Evolutionary conservation across 495 filamentous ascomycete genomes (phyloP), one percentile per base, ranked within the genome.

Genomic region (Talaromyces borbonicus): DNA sequence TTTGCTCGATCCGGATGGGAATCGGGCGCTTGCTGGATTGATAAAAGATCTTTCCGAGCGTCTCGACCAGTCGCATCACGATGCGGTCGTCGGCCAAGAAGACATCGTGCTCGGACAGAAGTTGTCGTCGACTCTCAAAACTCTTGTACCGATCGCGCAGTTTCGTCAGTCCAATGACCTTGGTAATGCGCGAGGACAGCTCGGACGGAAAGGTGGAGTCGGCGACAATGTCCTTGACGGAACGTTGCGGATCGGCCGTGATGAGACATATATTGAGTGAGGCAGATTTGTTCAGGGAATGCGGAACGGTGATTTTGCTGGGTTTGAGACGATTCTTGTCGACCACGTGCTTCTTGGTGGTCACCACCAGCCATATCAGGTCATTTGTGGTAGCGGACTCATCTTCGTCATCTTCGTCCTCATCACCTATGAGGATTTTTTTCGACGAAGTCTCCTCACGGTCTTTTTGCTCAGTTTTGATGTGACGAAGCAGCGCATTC

Each of bases 71-170:
- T 48, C 74, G 76, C 48, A 79, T 85, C 49, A 87, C 69, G 47
- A 95, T 81, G 16, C 87, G 71, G 55, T 90, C 83, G 60, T 97
- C 89, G 22, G 80, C 87, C 22, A 96, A 70, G 68, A 96, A 95
- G 32, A 95, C 64, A 59, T 88, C 85, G 64, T 95, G 83, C 50
- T 93, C 86, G 38, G 75, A 68, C 40, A 80, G 73, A n/a, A 98
- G 72, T 60, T 90, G 85, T 36, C 92, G 75, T 57, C 84, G 83
- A 43, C 74, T 78, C 70, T 98, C 92, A 65, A 84, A 97, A 38
- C 80, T 70, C 65, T 84, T 81, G 74, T 85, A 96, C 59, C 89
- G 88, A 33, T 79, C 72, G 66, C 84, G 83, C 36, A 98, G 72
- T 58, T 98, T 95, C 49, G 70, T 69, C 55, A 89, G 67, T 51